phyloP scores from a whole-genome alignment of 2,329 filamentous ascomycete genomes.

The Trichoderma breve region DNA sequence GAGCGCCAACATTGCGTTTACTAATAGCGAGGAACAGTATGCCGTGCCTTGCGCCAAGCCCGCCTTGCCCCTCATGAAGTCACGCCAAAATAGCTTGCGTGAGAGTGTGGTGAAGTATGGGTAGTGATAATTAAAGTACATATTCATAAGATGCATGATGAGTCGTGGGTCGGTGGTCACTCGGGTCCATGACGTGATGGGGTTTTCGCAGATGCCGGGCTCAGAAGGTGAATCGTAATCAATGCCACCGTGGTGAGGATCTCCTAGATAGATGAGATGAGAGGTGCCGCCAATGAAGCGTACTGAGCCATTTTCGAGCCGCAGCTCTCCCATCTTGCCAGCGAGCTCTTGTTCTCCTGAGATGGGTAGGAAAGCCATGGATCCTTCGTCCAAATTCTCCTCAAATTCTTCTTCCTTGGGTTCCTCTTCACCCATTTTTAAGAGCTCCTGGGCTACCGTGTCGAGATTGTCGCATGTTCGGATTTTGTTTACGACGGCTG shows the following conservation, averaged over 20 bases:
- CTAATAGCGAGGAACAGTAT: slow-evolving; percentile 85
- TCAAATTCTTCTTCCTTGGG: slow-evolving; percentile 29
- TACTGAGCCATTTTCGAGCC: slow-evolving; percentile 81
- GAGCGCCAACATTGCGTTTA: slow-evolving; percentile 90
- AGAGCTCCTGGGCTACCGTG: slow-evolving; percentile 51
- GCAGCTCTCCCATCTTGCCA: slow-evolving; percentile 88
- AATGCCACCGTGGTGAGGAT: slow-evolving; percentile 36
- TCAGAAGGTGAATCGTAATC: slow-evolving; percentile 43
- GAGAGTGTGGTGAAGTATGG: slow-evolving; percentile 91
- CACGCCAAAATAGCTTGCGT: slow-evolving; percentile 79
- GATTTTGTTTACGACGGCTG: slow-evolving; percentile 78
- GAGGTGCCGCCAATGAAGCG: slow-evolving; percentile 94
- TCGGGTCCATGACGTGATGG: slow-evolving; percentile 81
- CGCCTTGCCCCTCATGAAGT: slow-evolving; percentile 72
- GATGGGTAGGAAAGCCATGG: slow-evolving; percentile 41
- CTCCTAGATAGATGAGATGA: slow-evolving; percentile 79
- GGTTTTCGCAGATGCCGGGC: slow-evolving; percentile 58
- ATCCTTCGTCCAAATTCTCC: slow-evolving; percentile 40
- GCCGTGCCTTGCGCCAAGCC: slow-evolving; percentile 49
- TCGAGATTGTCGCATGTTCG: slow-evolving; percentile 75
- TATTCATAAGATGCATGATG: slow-evolving; percentile 83
- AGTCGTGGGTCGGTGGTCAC: slow-evolving; percentile 78
- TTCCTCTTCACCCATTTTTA: slow-evolving; percentile 40
- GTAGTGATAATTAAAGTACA: slow-evolving; percentile 99
- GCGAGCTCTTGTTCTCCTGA: slow-evolving; percentile 76